Base-by-base conservation (phyloP, 1,139 yeast species). In the Yamadazyma membranifaciens region DNA sequence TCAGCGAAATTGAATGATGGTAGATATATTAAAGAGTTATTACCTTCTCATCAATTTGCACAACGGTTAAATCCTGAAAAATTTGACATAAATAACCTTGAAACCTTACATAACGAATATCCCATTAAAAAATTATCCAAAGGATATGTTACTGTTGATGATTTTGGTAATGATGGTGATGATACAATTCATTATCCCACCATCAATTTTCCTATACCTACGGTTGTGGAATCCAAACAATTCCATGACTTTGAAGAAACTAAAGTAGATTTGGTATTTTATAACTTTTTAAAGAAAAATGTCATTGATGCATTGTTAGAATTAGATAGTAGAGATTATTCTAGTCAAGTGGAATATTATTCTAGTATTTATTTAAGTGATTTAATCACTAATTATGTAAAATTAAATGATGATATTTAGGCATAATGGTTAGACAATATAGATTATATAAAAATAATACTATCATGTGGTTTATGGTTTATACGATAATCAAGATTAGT, bases 81-180 rank as follows among this genome's bases (percentile, higher is more conserved):
- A 11, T 6, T n/a, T 4, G 14, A 3, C n/a, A 11, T 11, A 3
- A 20, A 11, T 17, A 6, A 17, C n/a, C 20, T 17, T 11, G 20
- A 9, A 16, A 11, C 13, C 11, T n/a, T 26, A 10, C 24, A 20
- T 12, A 25, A 32, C 12, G 29, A 56, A 36, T 58, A 39, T 16
- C 38, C 45, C 12, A 31, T 36, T 9, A 36, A 37, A 10, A 42
- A 56, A 37, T 54, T 67, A 25, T 39, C 67, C 1, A 73, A 76
- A 41, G 98, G 98, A 0, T 86, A 86, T 52, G 82, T 81, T 0
- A 89, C 98, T 0, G 56, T 65, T 38, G 98, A 92, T 58, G 98
- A 89, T 54, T 73, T 76, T 52, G 98, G 97, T 0, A 60, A 67
- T 45, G 80, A 80, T 47, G 98, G 98, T 12, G 98, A 92, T 56